phyloP scores from a whole-genome alignment of 2,329 filamentous ascomycete genomes.

The Trichoderma pleuroti region DNA sequence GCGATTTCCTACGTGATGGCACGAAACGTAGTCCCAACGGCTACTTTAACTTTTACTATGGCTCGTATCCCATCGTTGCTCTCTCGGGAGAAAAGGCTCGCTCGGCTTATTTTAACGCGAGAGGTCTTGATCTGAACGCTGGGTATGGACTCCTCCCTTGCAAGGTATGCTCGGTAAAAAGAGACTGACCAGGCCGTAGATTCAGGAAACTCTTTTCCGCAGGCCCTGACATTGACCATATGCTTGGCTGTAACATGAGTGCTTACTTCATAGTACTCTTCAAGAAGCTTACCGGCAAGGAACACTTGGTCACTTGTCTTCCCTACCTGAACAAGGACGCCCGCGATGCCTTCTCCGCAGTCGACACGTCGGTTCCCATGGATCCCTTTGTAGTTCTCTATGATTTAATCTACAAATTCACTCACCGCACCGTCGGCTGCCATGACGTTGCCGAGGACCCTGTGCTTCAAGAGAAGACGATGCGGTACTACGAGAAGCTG shows the following conservation, averaged over 20 bases:
- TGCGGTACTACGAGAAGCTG: conserved; percentile 45
- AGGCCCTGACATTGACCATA: conserved; percentile 25
- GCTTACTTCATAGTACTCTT: conserved; percentile 30
- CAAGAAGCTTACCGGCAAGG: conserved; percentile 35
- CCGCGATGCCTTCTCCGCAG: background rate
- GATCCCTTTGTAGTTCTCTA: conserved; percentile 55
- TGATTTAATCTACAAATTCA: conserved; percentile 52
- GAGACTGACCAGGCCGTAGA: conserved; percentile 15
- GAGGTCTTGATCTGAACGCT: conserved; percentile 40
- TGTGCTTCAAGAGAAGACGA: conserved; percentile 38
- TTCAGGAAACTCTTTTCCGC: conserved; percentile 33
- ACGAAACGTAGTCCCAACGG: conserved; percentile 33
- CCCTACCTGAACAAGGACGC: conserved; percentile 43
- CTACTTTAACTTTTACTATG: conserved; percentile 49
- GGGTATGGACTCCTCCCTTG: conserved; percentile 33
- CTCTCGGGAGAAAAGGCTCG: conserved; percentile 42
- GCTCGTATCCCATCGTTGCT: conserved; percentile 42
- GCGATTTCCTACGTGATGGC: conserved; percentile 41
- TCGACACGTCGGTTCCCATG: conserved; percentile 22
- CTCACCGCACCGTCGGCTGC: conserved; percentile 52
- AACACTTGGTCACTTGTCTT: conserved; percentile 38
- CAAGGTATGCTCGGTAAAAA: no score
- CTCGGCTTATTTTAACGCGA: conserved; percentile 43
- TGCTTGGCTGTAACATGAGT: conserved; percentile 25
- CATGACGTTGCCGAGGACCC: conserved; percentile 51